Evolutionary conservation across 2,329 filamentous ascomycete genomes (phyloP).

Genomic region (Calonectria pauciramosa): DNA sequence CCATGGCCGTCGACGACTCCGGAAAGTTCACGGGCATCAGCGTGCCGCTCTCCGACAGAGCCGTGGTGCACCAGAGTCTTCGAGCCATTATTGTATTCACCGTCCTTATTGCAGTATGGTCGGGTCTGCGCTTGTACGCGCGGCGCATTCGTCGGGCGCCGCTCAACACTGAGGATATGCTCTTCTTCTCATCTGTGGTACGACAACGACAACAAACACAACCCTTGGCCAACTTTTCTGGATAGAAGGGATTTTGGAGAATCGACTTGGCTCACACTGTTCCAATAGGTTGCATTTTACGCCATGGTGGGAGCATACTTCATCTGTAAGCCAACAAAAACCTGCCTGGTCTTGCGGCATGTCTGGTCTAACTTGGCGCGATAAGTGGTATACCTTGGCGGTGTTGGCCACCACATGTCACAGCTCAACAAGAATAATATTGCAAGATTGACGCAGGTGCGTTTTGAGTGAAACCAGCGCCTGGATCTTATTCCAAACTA

Average conservation of each 20-base stretch:
- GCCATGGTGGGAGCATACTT: slow-evolving; percentile 29
- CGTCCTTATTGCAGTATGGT: slow-evolving; percentile 31
- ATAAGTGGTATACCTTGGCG: slow-evolving; percentile 32
- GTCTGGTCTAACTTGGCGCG: not conserved
- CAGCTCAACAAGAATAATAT: slow-evolving; percentile 25
- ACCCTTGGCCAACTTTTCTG: not conserved
- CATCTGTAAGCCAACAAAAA: slow-evolving; percentile 21
- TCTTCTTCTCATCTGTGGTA: slow-evolving; percentile 36
- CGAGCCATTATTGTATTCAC: slow-evolving; percentile 30
- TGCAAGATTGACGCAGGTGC: slow-evolving; percentile 31
- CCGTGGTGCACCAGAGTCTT: slow-evolving; percentile 23
- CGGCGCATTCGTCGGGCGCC: slow-evolving; percentile 26
- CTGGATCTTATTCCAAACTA: not conserved
- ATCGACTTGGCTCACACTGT: not conserved
- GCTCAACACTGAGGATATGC: slow-evolving; percentile 27
- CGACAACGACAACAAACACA: not conserved
- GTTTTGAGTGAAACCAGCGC: not conserved
- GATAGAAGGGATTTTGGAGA: not conserved
- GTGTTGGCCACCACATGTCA: slow-evolving; percentile 31
- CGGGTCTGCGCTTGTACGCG: slow-evolving; percentile 25
- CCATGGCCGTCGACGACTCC: slow-evolving; percentile 10
- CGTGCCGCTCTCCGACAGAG: slow-evolving; percentile 16
- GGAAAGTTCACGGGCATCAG: slow-evolving; percentile 22
- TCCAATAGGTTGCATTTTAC: slow-evolving; percentile 25
- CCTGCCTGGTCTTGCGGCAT: too few relatives aligned